Percentiles rank a stretch among this genome's conserved stretches.
Conservation (phyloP, 495 filamentous ascomycete genomes). For the Annulohypoxylon bovei region DNA sequence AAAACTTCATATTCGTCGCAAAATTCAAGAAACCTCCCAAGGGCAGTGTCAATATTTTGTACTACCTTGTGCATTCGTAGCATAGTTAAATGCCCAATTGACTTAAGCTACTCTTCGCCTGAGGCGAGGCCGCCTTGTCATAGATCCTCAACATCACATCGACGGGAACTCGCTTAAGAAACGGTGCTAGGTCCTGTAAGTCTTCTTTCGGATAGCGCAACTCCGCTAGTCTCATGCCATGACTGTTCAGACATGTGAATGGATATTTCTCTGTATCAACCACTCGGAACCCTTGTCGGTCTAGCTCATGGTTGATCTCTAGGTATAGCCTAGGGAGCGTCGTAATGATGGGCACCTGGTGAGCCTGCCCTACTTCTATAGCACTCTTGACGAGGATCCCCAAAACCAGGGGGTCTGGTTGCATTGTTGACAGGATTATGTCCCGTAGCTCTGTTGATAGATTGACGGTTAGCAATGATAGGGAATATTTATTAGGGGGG, state of each 20-base stretch:
- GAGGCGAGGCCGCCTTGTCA: not conserved
- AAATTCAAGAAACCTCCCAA: not conserved
- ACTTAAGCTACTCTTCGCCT: not conserved
- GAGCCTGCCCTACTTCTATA: not conserved
- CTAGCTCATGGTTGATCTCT: constrained; percentile 9
- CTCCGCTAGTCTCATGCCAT: not conserved
- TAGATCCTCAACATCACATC: constrained; percentile 5
- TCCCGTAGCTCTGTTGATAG: not conserved
- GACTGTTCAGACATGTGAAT: not conserved
- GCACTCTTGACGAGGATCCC: not conserved
- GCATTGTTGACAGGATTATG: not conserved
- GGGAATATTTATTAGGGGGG: not conserved
- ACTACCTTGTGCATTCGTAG: not conserved
- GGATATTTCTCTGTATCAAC: not conserved
- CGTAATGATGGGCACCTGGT: not conserved
- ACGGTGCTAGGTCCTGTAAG: not conserved
- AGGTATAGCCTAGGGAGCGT: constrained; percentile 2
- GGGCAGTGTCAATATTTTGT: too few species aligned
- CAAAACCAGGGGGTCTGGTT: not conserved
- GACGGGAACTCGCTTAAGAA: not conserved
- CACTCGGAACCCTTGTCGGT: constrained; percentile 1
- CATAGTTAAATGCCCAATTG: not conserved
- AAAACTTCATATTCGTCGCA: not conserved
- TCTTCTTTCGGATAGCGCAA: not conserved
- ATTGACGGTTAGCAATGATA: not conserved